Evolutionary conservation across 2,329 filamentous ascomycete species (phyloP).

Genomic region (Sarocladium kiliense): DNA sequence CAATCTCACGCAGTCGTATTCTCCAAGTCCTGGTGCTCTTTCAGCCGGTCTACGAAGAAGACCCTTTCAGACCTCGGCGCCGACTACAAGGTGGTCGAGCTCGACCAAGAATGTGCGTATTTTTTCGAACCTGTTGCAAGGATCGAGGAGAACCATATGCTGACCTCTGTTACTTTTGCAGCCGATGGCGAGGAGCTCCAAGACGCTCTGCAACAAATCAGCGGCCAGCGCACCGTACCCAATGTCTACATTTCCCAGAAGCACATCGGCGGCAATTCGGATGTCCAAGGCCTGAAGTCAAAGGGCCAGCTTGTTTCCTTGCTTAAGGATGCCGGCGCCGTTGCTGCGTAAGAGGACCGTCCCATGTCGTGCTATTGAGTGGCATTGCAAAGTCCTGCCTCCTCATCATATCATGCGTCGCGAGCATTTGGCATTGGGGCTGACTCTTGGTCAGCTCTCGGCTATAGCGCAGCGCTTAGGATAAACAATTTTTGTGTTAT

Average conservation of each 20-base stretch:
- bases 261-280: constrained; percentile 96
- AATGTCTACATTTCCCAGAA: constrained; percentile 90
- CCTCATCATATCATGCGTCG: not conserved
- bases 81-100: constrained; percentile 71
- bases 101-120: constrained; percentile 73
- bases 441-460: not conserved
- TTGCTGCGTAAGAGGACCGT: constrained; percentile 14
- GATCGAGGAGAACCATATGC: not conserved
- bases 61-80: constrained; percentile 65
- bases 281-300: constrained; percentile 59
- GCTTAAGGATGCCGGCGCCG: constrained; percentile 36
- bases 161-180: constrained; percentile 29
- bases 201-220: constrained; percentile 73
- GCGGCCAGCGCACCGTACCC: constrained; percentile 81
- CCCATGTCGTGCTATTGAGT: not conserved
- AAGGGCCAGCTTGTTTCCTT: constrained; percentile 33
- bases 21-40: constrained; percentile 94
- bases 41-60: constrained; percentile 77
- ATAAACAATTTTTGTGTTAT: not conserved
- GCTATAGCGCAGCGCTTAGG: not conserved
- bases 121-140: not conserved
- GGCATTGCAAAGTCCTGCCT: no score
- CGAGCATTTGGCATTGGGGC: not conserved
- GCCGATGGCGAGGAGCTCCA: constrained; percentile 82
- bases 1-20: constrained; percentile 66